Conservation (phyloP, 2,329 filamentous ascomycete genomes). For the Fusarium decemcellulare region DNA sequence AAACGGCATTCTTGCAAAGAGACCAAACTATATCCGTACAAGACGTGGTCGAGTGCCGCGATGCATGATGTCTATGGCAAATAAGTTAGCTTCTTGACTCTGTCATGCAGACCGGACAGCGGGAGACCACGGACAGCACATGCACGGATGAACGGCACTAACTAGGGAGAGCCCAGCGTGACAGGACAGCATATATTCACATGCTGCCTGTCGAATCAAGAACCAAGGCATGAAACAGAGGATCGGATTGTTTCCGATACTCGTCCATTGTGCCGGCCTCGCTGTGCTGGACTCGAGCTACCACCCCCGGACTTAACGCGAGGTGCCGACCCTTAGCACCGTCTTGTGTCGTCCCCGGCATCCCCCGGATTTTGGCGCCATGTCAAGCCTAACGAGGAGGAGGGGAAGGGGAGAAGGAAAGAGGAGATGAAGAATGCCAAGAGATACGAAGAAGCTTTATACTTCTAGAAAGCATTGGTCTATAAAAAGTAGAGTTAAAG, state of each 20-base stretch:
- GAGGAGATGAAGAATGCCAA: too few species aligned
- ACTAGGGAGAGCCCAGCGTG: not conserved
- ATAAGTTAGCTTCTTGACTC: too few species aligned
- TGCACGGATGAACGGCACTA: slow-evolving; percentile 18
- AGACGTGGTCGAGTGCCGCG: not conserved
- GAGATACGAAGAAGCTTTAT: not conserved
- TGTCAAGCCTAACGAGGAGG: too few species aligned
- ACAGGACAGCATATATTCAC: not conserved
- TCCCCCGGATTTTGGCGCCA: slow-evolving; percentile 16
- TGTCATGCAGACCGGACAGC: slow-evolving; percentile 2
- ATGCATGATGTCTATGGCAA: not conserved
- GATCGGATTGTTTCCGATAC: slow-evolving; percentile 12
- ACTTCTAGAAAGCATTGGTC: not conserved
- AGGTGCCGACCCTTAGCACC: slow-evolving; percentile 24
- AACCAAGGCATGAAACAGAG: not conserved
- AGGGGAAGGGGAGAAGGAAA: too few species aligned
- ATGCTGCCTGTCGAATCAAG: slow-evolving; percentile 8
- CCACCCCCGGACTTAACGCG: slow-evolving; percentile 29
- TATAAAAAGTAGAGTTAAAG: not conserved
- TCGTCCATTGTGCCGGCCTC: slow-evolving; percentile 1
- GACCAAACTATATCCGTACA: too few species aligned
- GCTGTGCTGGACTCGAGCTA: not conserved
- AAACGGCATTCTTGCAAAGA: not conserved
- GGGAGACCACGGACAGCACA: not conserved
- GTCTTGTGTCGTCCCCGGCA: slow-evolving; percentile 29